Evolutionary conservation across 148 eudicot genomes (phyloP), one percentile per base, ranked within the genome.

Genomic region (Oxyria digyna): DNA sequence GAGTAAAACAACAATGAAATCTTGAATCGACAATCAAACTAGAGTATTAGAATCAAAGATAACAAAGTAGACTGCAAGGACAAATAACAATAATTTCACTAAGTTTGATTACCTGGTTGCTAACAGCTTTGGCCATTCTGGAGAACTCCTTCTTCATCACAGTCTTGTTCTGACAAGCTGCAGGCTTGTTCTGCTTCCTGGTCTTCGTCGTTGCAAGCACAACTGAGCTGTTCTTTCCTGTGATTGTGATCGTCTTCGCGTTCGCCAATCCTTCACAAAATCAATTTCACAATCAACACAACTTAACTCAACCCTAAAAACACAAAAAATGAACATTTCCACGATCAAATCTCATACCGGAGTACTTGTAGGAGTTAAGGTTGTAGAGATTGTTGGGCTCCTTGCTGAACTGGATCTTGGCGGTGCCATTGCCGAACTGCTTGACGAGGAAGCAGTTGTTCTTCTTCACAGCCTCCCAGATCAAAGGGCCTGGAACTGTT

Each of bases 381-480:
- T 88, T 89, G 87, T 71, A 94, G 57, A 94, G 98, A 67, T 94
- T 94, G 86, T 88, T 90, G 62, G 80, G 76, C 79, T 93, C 98
- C 71, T 78, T 93, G 81, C 88, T 89, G 77, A 93, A 93, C 73
- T 75, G 84, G 50, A 87, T 81, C 67, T 87, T 83, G 43, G 91
- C 88, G 43, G 81, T 77, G 29, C 89, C 87, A 70, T 93, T 87
- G 0, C 98, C 98, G 14, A 93, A 93, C 77, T 93, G 81, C 89
- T 93, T 89, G 17, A 93, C 89, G 29, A 89, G 82, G 45, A 93
- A 93, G 5, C 79, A 83, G 69, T 87, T 93, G 87, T 89, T 93
- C 84, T 80, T 93, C 87, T 87, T 93, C 75, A 93, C 98, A 12
- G 87, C 80, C 87, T 93, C 98, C 98, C 98, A 93, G 8, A 93